Evolutionary conservation across 148 eudicot genomes (phyloP).

Genomic region (Fagopyrum esculentum): DNA sequence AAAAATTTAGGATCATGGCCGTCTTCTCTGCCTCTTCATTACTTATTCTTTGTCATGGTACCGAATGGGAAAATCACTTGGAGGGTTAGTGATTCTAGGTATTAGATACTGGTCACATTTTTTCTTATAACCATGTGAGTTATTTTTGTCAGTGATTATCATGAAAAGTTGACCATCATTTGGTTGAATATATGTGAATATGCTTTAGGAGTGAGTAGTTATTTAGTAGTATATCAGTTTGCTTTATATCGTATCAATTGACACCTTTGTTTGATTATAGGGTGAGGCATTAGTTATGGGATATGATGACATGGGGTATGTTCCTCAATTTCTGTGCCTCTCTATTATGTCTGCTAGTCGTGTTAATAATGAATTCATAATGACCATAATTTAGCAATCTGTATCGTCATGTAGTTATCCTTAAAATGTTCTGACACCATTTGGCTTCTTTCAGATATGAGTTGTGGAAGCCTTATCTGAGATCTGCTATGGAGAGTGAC

Average conservation of each 20-base stretch:
- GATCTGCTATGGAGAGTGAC: constrained; percentile 89
- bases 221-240: neutral
- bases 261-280: constrained; percentile 32
- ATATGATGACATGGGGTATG: constrained; percentile 96
- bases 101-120: too few relatives aligned
- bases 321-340: neutral
- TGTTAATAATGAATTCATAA: neutral
- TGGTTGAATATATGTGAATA: neutral
- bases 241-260: neutral
- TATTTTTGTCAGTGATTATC: neutral
- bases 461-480: constrained; percentile 94
- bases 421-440: neutral
- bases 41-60: too few relatives aligned
- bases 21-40: too few relatives aligned
- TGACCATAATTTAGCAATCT: neutral
- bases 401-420: neutral
- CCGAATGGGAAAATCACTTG: too few relatives aligned
- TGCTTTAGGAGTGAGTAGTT: neutral
- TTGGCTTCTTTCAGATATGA: constrained; percentile 45
- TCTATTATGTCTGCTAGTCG: neutral
- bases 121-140: too few relatives aligned
- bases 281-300: constrained; percentile 98
- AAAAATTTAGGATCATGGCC: too few relatives aligned
- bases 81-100: too few relatives aligned
- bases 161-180: neutral